A percentile compares a stretch with the other conserved stretches of the same genome.
Evolutionary conservation across 2,329 filamentous ascomycete genomes (phyloP).

Genomic region (Hirsutella thompsonii): DNA sequence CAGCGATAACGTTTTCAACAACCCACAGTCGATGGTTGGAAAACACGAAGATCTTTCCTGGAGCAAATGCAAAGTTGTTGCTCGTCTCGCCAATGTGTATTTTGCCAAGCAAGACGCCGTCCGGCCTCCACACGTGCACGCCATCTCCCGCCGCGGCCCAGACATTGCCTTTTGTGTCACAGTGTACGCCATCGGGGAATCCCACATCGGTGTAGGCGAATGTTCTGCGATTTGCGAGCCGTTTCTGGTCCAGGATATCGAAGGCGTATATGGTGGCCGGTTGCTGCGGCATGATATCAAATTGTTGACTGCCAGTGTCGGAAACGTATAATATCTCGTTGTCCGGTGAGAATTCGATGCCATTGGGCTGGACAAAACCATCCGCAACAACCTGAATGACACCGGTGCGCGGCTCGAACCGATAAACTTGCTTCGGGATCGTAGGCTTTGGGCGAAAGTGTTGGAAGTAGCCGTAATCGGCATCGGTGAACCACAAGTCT

Average conservation of each 20-base stretch:
- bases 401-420: constrained; percentile 35
- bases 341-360: constrained; percentile 42
- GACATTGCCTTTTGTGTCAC: constrained; percentile 40
- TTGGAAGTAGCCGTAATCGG: constrained; percentile 45
- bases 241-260: constrained; percentile 3
- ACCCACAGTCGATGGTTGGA: constrained; percentile 8
- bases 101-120: constrained; percentile 38
- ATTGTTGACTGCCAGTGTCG: constrained; percentile 33
- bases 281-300: neutral
- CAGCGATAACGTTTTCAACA: constrained; percentile 7
- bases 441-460: constrained; percentile 40
- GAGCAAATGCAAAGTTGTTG: constrained; percentile 9
- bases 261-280: constrained; percentile 6
- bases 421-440: constrained; percentile 45
- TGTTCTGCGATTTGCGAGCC: constrained; percentile 26
- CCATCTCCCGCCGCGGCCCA: constrained; percentile 37
- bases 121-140: constrained; percentile 32
- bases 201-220: constrained; percentile 44
- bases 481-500: constrained; percentile 54
- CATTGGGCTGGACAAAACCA: constrained; percentile 42
- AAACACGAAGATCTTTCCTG: constrained; percentile 7
- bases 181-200: constrained; percentile 48
- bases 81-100: constrained; percentile 21
- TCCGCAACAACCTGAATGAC: constrained; percentile 43
- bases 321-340: constrained; percentile 39